Conservation (phyloP, 2,329 filamentous ascomycete genomes). For the Venturia carpophila region DNA sequence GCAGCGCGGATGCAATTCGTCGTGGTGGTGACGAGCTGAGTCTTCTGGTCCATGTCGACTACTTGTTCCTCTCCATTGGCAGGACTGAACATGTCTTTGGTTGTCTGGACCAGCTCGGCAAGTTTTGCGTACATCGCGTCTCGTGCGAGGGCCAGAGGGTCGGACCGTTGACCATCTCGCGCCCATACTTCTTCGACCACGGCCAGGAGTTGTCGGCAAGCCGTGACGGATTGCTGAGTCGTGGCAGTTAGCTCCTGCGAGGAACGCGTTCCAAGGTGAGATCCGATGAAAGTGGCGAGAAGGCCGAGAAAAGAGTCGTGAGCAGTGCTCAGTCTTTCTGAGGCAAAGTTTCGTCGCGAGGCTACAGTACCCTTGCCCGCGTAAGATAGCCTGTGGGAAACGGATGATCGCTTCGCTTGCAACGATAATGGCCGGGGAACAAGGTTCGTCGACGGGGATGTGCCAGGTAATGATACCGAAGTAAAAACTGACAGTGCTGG, state of each 20-base stretch:
- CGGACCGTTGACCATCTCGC: slow-evolving; percentile 62
- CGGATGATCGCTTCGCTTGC: slow-evolving; percentile 41
- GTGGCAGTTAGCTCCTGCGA: slow-evolving; percentile 73
- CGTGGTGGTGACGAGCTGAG: slow-evolving; percentile 65
- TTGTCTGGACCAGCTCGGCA: slow-evolving; percentile 70
- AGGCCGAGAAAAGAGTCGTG: slow-evolving; percentile 88
- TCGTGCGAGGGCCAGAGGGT: slow-evolving; percentile 60
- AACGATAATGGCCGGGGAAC: slow-evolving; percentile 23
- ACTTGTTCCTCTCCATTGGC: slow-evolving; percentile 64
- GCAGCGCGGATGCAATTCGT: slow-evolving; percentile 84
- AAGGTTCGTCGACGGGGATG: slow-evolving; percentile 21
- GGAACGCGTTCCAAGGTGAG: slow-evolving; percentile 88
- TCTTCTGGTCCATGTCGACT: slow-evolving; percentile 72
- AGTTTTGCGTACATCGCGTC: slow-evolving; percentile 72
- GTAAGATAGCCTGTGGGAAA: slow-evolving; percentile 69
- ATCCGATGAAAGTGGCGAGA: slow-evolving; percentile 86
- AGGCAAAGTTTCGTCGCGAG: slow-evolving; percentile 63
- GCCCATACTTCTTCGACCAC: slow-evolving; percentile 77
- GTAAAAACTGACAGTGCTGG: slow-evolving; percentile 20
- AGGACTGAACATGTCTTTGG: slow-evolving; percentile 69
- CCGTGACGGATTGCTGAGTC: slow-evolving; percentile 74
- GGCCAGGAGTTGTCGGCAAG: slow-evolving; percentile 69
- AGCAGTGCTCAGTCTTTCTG: slow-evolving; percentile 67
- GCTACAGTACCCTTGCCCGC: slow-evolving; percentile 57
- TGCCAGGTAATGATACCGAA: slow-evolving; percentile 31